These are phyloP conservation scores for Hypholoma fasciculare DNA, from an alignment of 768 basidiomycete species.

Conservation along the genomic window DNA sequence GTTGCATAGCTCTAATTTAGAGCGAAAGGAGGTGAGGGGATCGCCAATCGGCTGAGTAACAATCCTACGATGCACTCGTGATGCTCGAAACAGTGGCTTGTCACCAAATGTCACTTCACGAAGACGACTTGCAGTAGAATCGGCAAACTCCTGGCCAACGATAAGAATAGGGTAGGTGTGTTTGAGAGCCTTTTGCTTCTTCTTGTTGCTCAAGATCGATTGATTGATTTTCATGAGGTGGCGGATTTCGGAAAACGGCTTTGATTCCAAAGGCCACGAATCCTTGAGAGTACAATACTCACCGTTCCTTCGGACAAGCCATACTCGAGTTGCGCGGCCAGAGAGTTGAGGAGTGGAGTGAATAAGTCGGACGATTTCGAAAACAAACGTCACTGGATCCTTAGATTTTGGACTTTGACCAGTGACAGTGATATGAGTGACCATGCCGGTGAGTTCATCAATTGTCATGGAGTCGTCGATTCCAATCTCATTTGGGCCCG, in stretches of 20 bases:
- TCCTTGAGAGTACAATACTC: background rate
- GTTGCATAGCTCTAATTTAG: background rate
- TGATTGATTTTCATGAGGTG: background rate
- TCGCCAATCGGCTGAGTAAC: background rate
- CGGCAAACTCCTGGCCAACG: background rate
- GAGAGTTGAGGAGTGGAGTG: background rate
- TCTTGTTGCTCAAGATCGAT: background rate
- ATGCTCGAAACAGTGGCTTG: background rate
- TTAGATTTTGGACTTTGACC: background rate
- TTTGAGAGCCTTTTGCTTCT: background rate
- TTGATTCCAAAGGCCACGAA: background rate
- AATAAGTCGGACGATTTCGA: background rate
- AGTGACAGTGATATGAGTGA: background rate
- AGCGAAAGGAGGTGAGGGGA: background rate
- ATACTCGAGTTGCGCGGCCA: background rate
- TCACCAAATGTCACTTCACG: background rate
- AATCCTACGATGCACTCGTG: background rate
- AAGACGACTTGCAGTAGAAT: background rate
- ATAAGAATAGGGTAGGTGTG: background rate
- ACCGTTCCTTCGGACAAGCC: background rate
- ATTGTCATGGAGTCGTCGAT: slow-evolving; percentile 1
- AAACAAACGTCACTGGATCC: background rate
- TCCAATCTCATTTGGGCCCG: background rate
- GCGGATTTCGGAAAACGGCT: background rate
- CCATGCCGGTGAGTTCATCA: background rate